Percentiles rank a stretch among this genome's conserved stretches.
Conservation (phyloP, 768 basidiomycete species). For the Suillus hirtellus region DNA sequence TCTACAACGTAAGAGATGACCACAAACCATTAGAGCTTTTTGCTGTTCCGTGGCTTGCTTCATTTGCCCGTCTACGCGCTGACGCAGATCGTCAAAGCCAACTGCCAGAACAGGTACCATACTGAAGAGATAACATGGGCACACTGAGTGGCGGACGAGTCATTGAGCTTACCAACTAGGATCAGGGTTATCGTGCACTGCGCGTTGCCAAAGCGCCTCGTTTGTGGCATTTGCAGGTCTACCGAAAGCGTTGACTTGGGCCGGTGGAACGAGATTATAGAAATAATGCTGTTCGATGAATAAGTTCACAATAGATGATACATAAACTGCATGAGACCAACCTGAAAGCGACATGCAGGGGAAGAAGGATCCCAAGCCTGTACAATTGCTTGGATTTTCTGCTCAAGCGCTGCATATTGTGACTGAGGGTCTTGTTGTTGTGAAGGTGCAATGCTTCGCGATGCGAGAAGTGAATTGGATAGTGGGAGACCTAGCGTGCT, state of each 20-base stretch:
- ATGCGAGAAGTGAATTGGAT: conserved; percentile 38
- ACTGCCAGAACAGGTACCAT: conserved; percentile 78
- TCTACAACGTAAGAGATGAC: not conserved
- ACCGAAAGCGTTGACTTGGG: conserved; percentile 61
- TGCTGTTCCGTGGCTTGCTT: conserved; percentile 66
- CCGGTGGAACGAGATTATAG: conserved; percentile 80
- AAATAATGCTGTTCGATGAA: conserved; percentile 61
- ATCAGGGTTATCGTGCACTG: conserved; percentile 80
- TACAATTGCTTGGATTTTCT: conserved; percentile 63
- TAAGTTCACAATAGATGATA: conserved; percentile 6
- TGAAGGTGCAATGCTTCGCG: conserved; percentile 38
- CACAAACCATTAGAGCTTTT: conserved; percentile 57
- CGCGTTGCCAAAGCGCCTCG: conserved; percentile 76
- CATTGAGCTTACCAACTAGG: conserved; percentile 58
- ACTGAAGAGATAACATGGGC: conserved; percentile 36
- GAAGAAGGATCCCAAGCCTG: conserved; percentile 72
- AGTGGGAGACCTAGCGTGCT: conserved; percentile 33
- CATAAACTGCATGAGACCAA: conserved; percentile 31
- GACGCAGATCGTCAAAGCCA: conserved; percentile 80
- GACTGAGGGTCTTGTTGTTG: conserved; percentile 61
- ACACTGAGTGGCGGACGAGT: not conserved
- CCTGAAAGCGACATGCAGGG: conserved; percentile 79
- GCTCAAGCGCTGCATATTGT: conserved; percentile 53
- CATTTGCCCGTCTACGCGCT: conserved; percentile 75
- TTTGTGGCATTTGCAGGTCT: conserved; percentile 73